phyloP scores from a whole-genome alignment of 352 stramenopile species.

The Globisporangium apiculatum region DNA sequence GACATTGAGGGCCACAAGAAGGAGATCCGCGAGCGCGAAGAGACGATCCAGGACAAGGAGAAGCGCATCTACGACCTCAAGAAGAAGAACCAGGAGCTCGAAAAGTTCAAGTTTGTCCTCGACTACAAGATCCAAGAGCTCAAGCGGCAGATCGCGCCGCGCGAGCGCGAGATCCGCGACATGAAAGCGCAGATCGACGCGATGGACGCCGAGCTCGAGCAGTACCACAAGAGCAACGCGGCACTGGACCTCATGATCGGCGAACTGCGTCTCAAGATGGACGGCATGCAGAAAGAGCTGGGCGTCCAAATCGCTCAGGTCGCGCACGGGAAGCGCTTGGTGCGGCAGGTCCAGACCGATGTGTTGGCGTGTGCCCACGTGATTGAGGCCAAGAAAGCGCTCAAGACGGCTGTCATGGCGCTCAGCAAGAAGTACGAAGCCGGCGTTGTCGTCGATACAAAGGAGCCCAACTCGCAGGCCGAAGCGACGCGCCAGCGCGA shows the following conservation, averaged over 20 bases:
- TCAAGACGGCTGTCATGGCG: slow-evolving; percentile 72
- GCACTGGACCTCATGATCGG: slow-evolving; percentile 93
- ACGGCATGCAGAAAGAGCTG: slow-evolving; percentile 86
- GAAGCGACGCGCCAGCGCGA: slow-evolving; percentile 90
- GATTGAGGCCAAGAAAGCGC: slow-evolving; percentile 68
- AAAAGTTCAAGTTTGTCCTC: slow-evolving; percentile 97
- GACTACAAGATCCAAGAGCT: slow-evolving; percentile 97
- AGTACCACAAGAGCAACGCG: slow-evolving; percentile 94
- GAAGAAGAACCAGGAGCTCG: slow-evolving; percentile 96
- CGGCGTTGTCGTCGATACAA: slow-evolving; percentile 52
- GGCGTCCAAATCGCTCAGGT: slow-evolving; percentile 62
- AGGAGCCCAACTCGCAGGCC: slow-evolving; percentile 86
- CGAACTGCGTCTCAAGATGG: slow-evolving; percentile 91
- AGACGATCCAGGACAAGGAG: slow-evolving; percentile 95
- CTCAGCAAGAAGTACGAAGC: slow-evolving; percentile 87
- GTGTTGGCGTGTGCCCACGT: slow-evolving; percentile 65
- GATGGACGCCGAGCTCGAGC: slow-evolving; percentile 92
- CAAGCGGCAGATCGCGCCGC: slow-evolving; percentile 94
- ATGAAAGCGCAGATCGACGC: slow-evolving; percentile 95
- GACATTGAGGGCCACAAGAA: slow-evolving; percentile 92
- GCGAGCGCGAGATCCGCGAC: slow-evolving; percentile 91
- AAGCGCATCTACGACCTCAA: slow-evolving; percentile 96
- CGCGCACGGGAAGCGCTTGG: slow-evolving; percentile 50
- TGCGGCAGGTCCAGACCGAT: slow-evolving; percentile 76
- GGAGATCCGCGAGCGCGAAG: slow-evolving; percentile 90